Base-by-base conservation (phyloP, 345 rosid species). In the Limnanthes douglasii region DNA sequence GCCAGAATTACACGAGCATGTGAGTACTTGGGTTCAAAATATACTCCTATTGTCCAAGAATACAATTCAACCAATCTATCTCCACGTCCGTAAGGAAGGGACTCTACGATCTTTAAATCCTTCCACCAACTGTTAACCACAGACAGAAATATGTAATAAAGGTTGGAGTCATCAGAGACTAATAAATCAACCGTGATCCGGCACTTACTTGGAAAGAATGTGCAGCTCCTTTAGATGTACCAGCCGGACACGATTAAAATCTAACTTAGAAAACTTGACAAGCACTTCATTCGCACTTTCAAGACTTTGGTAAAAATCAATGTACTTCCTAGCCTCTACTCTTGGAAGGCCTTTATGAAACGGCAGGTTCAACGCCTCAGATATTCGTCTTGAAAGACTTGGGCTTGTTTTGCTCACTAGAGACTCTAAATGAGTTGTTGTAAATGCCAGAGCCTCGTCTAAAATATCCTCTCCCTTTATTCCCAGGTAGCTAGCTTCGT, bases 31-130 rank as follows among this genome's bases (percentile, higher is more conserved):
- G n/a, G n/a, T n/a, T n/a, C n/a, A n/a, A n/a, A n/a, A n/a, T n/a
- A n/a, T n/a, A n/a, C n/a, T n/a, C n/a, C n/a, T n/a, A n/a, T n/a
- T n/a, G n/a, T n/a, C n/a, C n/a, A n/a, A n/a, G n/a, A n/a, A n/a
- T n/a, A n/a, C n/a, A n/a, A n/a, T n/a, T 49, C 62, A 21, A 53
- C 52, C 0, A 43, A 10, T 43, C 50, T 31, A 2, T 60, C 43
- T 43, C 65, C 43, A 21, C 0, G 42, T 34, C 23, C n/a, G n/a
- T n/a, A n/a, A n/a, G n/a, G n/a, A n/a, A n/a, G n/a, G n/a, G n/a
- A n/a, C n/a, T n/a, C n/a, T n/a, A n/a, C n/a, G n/a, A n/a, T n/a
- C n/a, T n/a, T n/a, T n/a, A n/a, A n/a, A n/a, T n/a, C n/a, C n/a
- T 46, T 33, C 27, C 45, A 53, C 51, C 55, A 53, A 17, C 65